These are phyloP conservation scores for Entomortierella parvispora DNA, from an alignment of 192 early-diverging fungal species.

Conservation along the genomic window DNA sequence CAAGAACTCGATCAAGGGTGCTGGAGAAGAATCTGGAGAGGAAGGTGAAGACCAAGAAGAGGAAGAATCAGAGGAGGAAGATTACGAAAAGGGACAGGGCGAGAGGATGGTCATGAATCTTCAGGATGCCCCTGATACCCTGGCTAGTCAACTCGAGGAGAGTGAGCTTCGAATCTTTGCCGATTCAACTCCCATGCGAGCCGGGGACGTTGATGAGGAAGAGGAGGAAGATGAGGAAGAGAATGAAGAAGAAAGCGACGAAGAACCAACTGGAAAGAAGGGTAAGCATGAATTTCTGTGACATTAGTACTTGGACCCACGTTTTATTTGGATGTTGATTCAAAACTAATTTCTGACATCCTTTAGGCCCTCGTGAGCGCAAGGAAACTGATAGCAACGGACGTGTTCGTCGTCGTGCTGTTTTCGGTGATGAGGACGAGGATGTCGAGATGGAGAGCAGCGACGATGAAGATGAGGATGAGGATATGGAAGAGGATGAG, in stretches of 20 bases:
- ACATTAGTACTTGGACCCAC: too few species aligned
- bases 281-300: slow-evolving; percentile 9
- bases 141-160: slow-evolving; percentile 74
- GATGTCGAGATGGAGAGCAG: slow-evolving; percentile 57
- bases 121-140: slow-evolving; percentile 83
- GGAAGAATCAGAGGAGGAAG: slow-evolving; percentile 55
- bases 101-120: slow-evolving; percentile 94
- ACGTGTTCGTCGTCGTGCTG: slow-evolving; percentile 66
- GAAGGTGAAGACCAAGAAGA: slow-evolving; percentile 49
- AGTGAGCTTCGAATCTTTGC: slow-evolving; percentile 78
- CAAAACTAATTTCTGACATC: not conserved
- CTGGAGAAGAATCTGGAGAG: slow-evolving; percentile 35
- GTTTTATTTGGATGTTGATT: too few species aligned
- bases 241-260: slow-evolving; percentile 57
- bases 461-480: slow-evolving; percentile 54
- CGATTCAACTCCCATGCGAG: slow-evolving; percentile 66
- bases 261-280: slow-evolving; percentile 56
- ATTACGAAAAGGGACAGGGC: slow-evolving; percentile 71
- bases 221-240: slow-evolving; percentile 55
- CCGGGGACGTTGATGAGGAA: slow-evolving; percentile 48
- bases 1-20: slow-evolving; percentile 52
- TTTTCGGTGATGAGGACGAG: slow-evolving; percentile 71
- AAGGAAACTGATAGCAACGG: slow-evolving; percentile 50
- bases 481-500: slow-evolving; percentile 48
- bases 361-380: slow-evolving; percentile 38